Conservation (phyloP, 169 alveolate genomes). For the Plasmodium vinckei region DNA sequence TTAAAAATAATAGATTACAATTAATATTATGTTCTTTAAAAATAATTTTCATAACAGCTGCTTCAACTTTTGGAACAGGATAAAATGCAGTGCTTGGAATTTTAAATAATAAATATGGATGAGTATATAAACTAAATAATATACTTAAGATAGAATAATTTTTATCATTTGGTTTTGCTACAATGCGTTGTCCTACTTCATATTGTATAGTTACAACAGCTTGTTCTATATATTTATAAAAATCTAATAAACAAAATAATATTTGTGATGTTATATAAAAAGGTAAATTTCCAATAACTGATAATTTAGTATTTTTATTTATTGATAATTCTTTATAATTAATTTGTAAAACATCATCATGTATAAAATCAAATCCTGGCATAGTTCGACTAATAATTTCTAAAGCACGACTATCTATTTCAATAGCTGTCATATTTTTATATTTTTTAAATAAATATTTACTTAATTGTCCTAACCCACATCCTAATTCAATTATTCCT, state of each 20-base stretch:
- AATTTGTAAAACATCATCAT: slow-evolving; percentile 90
- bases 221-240: slow-evolving; percentile 81
- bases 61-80: slow-evolving; percentile 87
- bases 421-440: slow-evolving; percentile 87
- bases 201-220: slow-evolving; percentile 89
- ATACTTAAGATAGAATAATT: slow-evolving; percentile 85
- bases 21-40: slow-evolving; percentile 37
- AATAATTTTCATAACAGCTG: slow-evolving; percentile 81
- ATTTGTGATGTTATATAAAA: slow-evolving; percentile 89
- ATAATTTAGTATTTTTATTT: slow-evolving; percentile 78
- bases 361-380: slow-evolving; percentile 87
- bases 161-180: slow-evolving; percentile 80
- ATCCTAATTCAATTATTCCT: slow-evolving; percentile 88
- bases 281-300: slow-evolving; percentile 88
- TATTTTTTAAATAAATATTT: slow-evolving; percentile 81
- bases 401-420: slow-evolving; percentile 88
- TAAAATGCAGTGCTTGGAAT: slow-evolving; percentile 86
- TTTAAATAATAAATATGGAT: slow-evolving; percentile 80
- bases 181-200: slow-evolving; percentile 87
- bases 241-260: slow-evolving; percentile 87
- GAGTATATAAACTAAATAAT: slow-evolving; percentile 79
- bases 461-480: slow-evolving; percentile 90
- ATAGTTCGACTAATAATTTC: slow-evolving; percentile 84
- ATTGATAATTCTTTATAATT: slow-evolving; percentile 82
- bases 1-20: slow-evolving; percentile 80